Evolutionary conservation across 2,329 filamentous ascomycete species (phyloP).

Genomic region (Chrysosporium queenslandicum): DNA sequence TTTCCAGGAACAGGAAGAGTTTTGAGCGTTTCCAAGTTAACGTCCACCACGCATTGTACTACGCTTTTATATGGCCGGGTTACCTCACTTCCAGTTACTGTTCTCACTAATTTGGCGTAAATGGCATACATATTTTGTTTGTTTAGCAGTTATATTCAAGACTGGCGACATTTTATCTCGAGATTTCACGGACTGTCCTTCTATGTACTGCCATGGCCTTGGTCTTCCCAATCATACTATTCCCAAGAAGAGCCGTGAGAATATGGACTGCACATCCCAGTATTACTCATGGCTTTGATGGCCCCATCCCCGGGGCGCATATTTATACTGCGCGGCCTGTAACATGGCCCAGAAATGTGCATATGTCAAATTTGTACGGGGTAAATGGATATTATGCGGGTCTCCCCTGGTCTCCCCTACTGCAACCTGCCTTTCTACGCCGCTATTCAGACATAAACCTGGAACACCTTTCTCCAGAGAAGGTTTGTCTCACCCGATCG

Average conservation of each 20-base stretch:
- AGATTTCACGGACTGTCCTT: background rate
- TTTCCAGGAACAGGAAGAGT: constrained; percentile 96
- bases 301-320: background rate
- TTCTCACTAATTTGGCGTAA: background rate
- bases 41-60: background rate
- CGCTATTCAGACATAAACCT: too few relatives aligned
- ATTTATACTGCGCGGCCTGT: background rate
- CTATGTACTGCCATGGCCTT: background rate
- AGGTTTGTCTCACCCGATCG: too few relatives aligned
- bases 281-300: too few relatives aligned
- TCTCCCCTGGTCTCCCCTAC: too few relatives aligned
- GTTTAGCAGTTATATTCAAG: background rate
- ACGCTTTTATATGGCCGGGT: background rate
- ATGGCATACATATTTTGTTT: background rate
- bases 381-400: too few relatives aligned
- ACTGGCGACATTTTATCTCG: background rate
- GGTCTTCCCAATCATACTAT: too few relatives aligned
- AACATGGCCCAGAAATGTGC: background rate
- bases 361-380: too few relatives aligned
- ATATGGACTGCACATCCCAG: too few relatives aligned
- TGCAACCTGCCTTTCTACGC: too few relatives aligned
- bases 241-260: too few relatives aligned
- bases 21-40: constrained; percentile 43
- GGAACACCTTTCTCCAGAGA: too few relatives aligned
- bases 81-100: background rate